Conservation (phyloP, 2,329 filamentous ascomycete genomes). For the Xylaria multiplex region DNA sequence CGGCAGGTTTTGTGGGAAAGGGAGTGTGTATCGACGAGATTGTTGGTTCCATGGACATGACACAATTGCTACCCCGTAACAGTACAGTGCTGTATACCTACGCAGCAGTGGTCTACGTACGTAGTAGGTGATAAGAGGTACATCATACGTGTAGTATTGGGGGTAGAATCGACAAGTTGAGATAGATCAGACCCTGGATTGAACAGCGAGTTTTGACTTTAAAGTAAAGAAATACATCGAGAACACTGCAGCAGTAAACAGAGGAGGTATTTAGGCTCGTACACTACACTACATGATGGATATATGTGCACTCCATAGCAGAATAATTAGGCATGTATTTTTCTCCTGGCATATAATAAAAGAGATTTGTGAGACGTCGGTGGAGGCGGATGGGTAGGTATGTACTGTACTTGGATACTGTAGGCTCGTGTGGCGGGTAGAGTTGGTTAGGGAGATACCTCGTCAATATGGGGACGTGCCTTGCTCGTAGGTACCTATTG, state of each 20-base stretch:
- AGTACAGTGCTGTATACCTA: not conserved
- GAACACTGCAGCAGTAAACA: too few species aligned
- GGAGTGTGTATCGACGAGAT: not conserved
- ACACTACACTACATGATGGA: too few species aligned
- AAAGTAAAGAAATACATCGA: too few species aligned
- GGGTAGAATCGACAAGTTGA: too few species aligned
- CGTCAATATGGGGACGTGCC: slow-evolving; percentile 18
- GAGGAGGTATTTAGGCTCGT: too few species aligned
- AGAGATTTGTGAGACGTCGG: slow-evolving; percentile 21
- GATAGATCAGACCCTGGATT: too few species aligned
- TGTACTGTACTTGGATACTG: not conserved
- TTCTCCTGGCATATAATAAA: not conserved
- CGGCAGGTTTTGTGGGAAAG: slow-evolving; percentile 3
- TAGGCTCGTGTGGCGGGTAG: slow-evolving; percentile 11
- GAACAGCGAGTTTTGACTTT: too few species aligned
- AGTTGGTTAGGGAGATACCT: slow-evolving; percentile 24
- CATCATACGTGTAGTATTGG: too few species aligned
- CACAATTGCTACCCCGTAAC: slow-evolving; percentile 6
- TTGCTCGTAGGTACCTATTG: not conserved
- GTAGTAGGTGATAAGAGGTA: too few species aligned
- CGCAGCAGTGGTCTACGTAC: too few species aligned
- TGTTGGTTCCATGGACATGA: slow-evolving; percentile 12
- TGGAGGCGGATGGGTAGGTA: not conserved
- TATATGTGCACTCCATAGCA: too few species aligned
- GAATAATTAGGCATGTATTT: not conserved